Percentiles rank a stretch among this genome's conserved stretches.
Evolutionary conservation across 208 protist genomes (phyloP).

Genomic region (Strigomonas culicis): DNA sequence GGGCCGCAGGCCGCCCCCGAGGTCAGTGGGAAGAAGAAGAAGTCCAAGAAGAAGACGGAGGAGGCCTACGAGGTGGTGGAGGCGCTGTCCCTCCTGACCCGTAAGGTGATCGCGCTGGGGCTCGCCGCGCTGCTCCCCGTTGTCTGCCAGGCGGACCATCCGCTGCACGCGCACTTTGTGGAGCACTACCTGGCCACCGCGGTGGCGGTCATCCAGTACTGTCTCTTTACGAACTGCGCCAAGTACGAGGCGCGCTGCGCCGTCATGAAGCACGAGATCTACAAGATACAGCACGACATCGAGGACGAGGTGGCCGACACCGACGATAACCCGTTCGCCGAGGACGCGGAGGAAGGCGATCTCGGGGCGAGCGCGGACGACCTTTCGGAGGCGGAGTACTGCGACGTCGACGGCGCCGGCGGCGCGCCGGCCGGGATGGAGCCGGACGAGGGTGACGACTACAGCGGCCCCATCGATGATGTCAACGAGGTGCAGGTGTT

Average conservation of each 20-base stretch:
- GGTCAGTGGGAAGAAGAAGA: conserved; percentile 42
- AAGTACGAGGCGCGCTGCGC: conserved; percentile 52
- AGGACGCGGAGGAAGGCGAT: conserved; percentile 26
- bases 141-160: conserved; percentile 10
- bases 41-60: conserved; percentile 19
- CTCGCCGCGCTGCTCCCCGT: conserved; percentile 43
- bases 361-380: conserved; percentile 28
- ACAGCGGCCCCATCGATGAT: conserved; percentile 85
- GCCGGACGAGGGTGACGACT: conserved; percentile 78
- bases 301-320: conserved; percentile 51
- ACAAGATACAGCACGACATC: conserved; percentile 40
- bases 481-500: conserved; percentile 80
- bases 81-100: conserved; percentile 68
- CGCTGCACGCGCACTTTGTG: conserved; percentile 26
- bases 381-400: conserved; percentile 22
- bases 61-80: conserved; percentile 54
- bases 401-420: conserved; percentile 29
- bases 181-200: conserved; percentile 30
- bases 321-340: conserved; percentile 18
- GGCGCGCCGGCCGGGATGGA: conserved; percentile 15
- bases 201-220: conserved; percentile 68
- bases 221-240: conserved; percentile 65
- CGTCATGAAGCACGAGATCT: conserved; percentile 50
- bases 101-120: conserved; percentile 73
- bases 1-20: background rate